Evolutionary conservation across 306 rosid genomes (phyloP), one percentile per base, ranked within the genome.

Genomic region (Fragaria iinumae): DNA sequence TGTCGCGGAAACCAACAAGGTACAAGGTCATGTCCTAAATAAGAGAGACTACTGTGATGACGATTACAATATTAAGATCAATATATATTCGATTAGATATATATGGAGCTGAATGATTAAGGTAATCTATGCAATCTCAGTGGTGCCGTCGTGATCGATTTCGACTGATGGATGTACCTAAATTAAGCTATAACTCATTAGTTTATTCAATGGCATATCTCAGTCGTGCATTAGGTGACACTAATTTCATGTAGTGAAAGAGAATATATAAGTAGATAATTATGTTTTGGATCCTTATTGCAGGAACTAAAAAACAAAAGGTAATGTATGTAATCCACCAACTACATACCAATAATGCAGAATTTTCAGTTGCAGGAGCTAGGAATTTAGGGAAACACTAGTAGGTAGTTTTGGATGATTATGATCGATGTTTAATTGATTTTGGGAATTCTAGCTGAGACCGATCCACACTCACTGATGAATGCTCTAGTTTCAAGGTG

Each of bases 131-230:
- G 47, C 20, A 59, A 73, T 73, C 55, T 57, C 77, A 73, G 69
- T 73, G 77, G 27, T 59, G 55, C 69, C 69, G 77, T 47, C 55
- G 41, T 16, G 77, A 45, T 43, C 47, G 47, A 73, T 43, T 73
- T 59, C 69, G 69, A 59, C 27, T 8, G 76, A 36, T 8, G 11
- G 9, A 41, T 72, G 64, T 39, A 55, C n/a, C 67, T 56, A 72
- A 71, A 38, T 38, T 38, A 38, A 50, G 67, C n/a, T 4, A 18
- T 64, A 34, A 38, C 50, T 44, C 50, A 36, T 36, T 52, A n/a
- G 6, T 52, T 71, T 70, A 20, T 17, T 17, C 18, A 2, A 57
- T 29, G 32, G 23, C 47, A 71, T 25, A 18, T 72, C 65, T n/a
- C 48, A 55, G 66, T 72, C 50, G 23, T 38, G 77, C 16, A 23